Evolutionary conservation across 441 rosid genomes (phyloP), one percentile per base, ranked within the genome.

Genomic region (Manihot esculenta): DNA sequence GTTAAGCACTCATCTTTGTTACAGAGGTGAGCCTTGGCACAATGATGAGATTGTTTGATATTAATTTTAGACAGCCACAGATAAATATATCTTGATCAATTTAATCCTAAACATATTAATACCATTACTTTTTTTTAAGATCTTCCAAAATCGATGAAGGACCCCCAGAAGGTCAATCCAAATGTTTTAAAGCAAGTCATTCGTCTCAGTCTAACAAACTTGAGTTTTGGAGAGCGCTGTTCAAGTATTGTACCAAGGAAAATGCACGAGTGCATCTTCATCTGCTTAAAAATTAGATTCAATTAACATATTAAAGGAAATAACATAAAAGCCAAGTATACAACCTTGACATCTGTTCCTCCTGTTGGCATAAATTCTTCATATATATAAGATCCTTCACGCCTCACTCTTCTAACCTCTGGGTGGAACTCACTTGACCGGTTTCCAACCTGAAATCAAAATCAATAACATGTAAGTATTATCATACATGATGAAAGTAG

Each of bases 351-450:
- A 89, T 96, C 99, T 61, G 99, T 96, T 84, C 99, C 99, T 75
- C 99, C 99, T 8, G 99, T 96, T 51, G 99, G 85, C 99, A 94
- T 88, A 81, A 96, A 96, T 83, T 96, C 99, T 86, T 96, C 99
- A 35, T 96, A 96, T 85, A 96, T 96, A 83, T 92, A 96, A 68
- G 99, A 92, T 70, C 99, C 95, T 79, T 89, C 99, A 72, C 99
- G 93, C 77, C 99, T 81, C 70, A 94, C 99, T 85, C 97, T 90
- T 87, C 99, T 86, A 44, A 90, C 96, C 59, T 96, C 99, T 61
- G 99, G 98, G 77, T 89, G 92, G 82, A 96, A 96, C 84, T 90
- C 99, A 75, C 99, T 96, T 60, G 99, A 96, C 66, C 99, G 88
- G 70, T 94, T 96, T 66, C 99, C 99, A 64, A 96, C 88, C 98